phyloP scores from a whole-genome alignment of 495 filamentous ascomycete genomes.

The Hypoxylon perforatum region DNA sequence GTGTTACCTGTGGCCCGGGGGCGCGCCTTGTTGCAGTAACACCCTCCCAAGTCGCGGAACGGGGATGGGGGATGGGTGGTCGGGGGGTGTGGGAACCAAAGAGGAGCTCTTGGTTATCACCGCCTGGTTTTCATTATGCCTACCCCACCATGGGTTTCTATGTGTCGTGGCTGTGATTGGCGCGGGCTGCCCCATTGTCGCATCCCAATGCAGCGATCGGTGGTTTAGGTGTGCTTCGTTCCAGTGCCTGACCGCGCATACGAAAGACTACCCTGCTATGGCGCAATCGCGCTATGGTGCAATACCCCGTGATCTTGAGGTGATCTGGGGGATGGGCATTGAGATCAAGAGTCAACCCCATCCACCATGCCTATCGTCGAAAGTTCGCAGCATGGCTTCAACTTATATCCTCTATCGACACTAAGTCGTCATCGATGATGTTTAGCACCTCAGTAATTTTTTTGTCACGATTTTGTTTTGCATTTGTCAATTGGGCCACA shows the following conservation, averaged over 20 bases:
- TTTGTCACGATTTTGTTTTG: slow-evolving; percentile 31
- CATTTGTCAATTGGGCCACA: slow-evolving; percentile 36
- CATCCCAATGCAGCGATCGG: slow-evolving; percentile 40
- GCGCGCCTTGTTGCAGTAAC: slow-evolving; percentile 24
- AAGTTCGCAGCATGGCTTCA: slow-evolving; percentile 39
- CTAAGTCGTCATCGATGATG: slow-evolving; percentile 46
- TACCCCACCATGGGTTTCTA: slow-evolving; percentile 26
- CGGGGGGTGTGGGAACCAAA: slow-evolving; percentile 30
- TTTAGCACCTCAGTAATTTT: slow-evolving; percentile 40
- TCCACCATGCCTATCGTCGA: slow-evolving; percentile 36
- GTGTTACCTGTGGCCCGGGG: slow-evolving; percentile 7
- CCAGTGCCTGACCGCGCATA: slow-evolving; percentile 21
- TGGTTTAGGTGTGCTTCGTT: slow-evolving; percentile 34
- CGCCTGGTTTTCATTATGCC: slow-evolving; percentile 1
- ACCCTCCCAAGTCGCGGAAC: slow-evolving; percentile 20
- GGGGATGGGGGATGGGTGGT: slow-evolving; percentile 3
- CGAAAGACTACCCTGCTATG: slow-evolving; percentile 47
- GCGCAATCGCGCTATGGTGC: slow-evolving; percentile 50
- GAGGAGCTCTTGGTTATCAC: slow-evolving; percentile 38
- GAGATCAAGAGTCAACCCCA: slow-evolving; percentile 35
- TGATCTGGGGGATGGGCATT: slow-evolving; percentile 41
- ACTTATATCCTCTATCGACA: slow-evolving; percentile 33
- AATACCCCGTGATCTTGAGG: slow-evolving; percentile 52
- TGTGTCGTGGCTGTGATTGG: slow-evolving; percentile 31
- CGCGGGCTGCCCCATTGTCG: slow-evolving; percentile 25